Conservation (phyloP, 164 flowering plant species). For the Stephania yunnanensis region DNA sequence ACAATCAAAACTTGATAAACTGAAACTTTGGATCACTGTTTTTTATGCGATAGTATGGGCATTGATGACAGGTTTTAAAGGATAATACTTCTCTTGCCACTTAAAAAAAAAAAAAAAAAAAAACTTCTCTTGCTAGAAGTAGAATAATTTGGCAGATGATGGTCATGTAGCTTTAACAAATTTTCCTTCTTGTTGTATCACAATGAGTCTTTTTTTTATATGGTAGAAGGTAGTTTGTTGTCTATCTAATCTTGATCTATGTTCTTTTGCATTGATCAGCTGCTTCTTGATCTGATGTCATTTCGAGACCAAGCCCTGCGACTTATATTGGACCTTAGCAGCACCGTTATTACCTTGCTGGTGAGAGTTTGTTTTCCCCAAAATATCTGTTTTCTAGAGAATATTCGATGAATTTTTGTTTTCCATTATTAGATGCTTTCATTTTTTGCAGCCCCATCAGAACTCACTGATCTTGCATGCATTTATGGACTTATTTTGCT, state of each 20-base stretch:
- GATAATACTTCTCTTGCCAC: neutral
- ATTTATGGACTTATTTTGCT: conserved; percentile 96
- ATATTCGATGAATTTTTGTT: conserved; percentile 5
- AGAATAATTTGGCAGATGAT: neutral
- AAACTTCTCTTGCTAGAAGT: neutral
- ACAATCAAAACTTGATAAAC: too few relatives aligned
- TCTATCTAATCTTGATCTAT: neutral
- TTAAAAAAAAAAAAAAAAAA: too few relatives aligned
- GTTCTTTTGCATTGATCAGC: conserved; percentile 36
- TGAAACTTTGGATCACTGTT: neutral
- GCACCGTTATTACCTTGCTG: conserved; percentile 95
- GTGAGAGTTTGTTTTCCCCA: conserved; percentile 37
- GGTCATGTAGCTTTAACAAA: neutral
- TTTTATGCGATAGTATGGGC: neutral
- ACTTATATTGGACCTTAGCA: conserved; percentile 90
- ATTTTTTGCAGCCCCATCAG: conserved; percentile 90
- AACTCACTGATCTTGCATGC: conserved; percentile 92
- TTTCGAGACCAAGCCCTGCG: conserved; percentile 92
- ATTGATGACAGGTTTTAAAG: neutral
- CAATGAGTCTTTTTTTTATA: neutral
- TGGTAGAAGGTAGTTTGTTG: neutral
- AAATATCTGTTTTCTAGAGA: neutral
- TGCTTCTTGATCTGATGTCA: conserved; percentile 91
- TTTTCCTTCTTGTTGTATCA: neutral
- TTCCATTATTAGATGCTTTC: conserved; percentile 23